Evolutionary conservation across 2,329 filamentous ascomycete genomes (phyloP).

Genomic region (Phaeophleospora eucalypticola): DNA sequence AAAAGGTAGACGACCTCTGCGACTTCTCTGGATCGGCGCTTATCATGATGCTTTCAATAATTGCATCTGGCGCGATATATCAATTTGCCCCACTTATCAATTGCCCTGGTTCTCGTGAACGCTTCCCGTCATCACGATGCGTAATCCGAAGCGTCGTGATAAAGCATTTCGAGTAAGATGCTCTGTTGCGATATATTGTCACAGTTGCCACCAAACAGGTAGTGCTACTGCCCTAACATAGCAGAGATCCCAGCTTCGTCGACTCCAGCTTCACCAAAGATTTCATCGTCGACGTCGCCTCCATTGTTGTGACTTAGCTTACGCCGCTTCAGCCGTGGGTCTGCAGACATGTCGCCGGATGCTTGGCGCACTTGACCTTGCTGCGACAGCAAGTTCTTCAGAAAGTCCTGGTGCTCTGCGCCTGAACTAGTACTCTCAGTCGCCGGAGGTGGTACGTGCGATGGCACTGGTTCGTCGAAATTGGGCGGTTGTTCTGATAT

Average conservation of each 20-base stretch:
- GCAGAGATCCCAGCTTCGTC: conserved; percentile 34
- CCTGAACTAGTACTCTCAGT: conserved; percentile 9
- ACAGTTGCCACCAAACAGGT: background rate
- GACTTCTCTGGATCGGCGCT: too few relatives aligned
- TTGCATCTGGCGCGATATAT: too few relatives aligned
- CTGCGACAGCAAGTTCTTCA: conserved; percentile 23
- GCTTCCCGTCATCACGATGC: too few relatives aligned
- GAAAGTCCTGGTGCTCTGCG: conserved; percentile 23
- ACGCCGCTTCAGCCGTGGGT: conserved; percentile 35
- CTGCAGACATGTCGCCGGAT: conserved; percentile 24
- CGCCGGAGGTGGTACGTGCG: conserved; percentile 24
- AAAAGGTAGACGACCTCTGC: too few relatives aligned
- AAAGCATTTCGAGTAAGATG: background rate
- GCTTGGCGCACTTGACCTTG: conserved; percentile 23
- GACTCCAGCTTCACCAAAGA: conserved; percentile 30
- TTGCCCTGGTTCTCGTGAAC: too few relatives aligned
- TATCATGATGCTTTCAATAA: too few relatives aligned
- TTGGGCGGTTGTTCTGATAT: conserved; percentile 26
- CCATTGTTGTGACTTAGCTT: conserved; percentile 31
- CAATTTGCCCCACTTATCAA: too few relatives aligned
- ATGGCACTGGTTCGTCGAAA: conserved; percentile 29
- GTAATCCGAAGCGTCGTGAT: background rate
- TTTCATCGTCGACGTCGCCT: conserved; percentile 28
- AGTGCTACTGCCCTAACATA: conserved; percentile 24
- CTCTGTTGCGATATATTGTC: background rate